phyloP scores from a whole-genome alignment of 176 grass and related monocot genomes.

The Raddia guianensis region DNA sequence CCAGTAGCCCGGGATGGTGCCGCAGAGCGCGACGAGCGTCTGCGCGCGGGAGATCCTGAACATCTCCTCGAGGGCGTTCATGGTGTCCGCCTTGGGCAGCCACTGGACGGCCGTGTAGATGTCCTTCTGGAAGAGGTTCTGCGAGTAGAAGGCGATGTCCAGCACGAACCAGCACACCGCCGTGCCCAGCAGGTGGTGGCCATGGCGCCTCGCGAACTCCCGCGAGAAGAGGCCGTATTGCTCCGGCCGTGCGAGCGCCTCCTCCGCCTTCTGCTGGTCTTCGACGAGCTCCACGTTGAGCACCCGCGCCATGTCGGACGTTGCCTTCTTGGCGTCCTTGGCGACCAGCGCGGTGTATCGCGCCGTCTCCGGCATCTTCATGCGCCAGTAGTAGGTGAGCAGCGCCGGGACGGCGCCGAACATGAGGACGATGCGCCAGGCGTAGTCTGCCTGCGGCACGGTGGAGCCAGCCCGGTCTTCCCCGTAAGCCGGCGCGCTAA shows the following conservation, averaged over 20 bases:
- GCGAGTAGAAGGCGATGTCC: slow-evolving; percentile 16
- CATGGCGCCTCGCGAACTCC: background rate
- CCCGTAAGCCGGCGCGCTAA: slow-evolving; percentile 21
- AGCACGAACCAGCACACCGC: slow-evolving; percentile 23
- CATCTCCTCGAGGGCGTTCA: background rate
- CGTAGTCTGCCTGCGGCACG: slow-evolving; percentile 42
- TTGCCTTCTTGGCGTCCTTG: slow-evolving; percentile 67
- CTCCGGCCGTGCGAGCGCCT: background rate
- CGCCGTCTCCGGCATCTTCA: slow-evolving; percentile 55
- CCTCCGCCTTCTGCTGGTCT: background rate
- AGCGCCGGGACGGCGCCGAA: slow-evolving; percentile 54
- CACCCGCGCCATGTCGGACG: slow-evolving; percentile 54
- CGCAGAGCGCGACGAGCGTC: background rate
- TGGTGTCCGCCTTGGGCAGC: slow-evolving; percentile 16
- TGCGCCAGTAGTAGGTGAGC: slow-evolving; percentile 61
- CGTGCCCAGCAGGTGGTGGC: background rate
- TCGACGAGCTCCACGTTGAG: background rate
- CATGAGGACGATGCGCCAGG: slow-evolving; percentile 58
- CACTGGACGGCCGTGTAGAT: background rate
- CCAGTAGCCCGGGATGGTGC: too few relatives aligned
- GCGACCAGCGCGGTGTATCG: slow-evolving; percentile 48
- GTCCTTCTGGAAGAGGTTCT: slow-evolving; percentile 2
- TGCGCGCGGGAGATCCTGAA: slow-evolving; percentile 1
- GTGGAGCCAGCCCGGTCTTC: slow-evolving; percentile 42
- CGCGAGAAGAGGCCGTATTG: slow-evolving; percentile 5